Percentiles rank a stretch among this genome's conserved stretches.
phyloP scores from a whole-genome alignment of 2,329 filamentous ascomycete species.

The Ophiocordyceps camponoti-floridani region DNA sequence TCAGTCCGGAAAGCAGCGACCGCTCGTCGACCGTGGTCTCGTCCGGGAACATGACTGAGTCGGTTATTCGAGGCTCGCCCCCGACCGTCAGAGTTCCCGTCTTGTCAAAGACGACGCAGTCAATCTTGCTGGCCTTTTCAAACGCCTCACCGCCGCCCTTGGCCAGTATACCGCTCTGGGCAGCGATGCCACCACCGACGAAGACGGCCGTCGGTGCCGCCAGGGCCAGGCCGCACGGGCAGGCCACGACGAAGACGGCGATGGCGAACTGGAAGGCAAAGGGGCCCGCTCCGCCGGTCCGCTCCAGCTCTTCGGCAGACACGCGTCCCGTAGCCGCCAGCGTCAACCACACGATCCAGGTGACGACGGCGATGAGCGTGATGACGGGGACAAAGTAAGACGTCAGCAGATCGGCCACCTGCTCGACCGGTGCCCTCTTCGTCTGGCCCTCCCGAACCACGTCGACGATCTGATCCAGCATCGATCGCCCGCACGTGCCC shows the following conservation, averaged over 20 bases:
- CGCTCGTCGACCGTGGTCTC: constrained; percentile 7
- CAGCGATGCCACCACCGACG: constrained; percentile 64
- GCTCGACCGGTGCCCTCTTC: constrained; percentile 56
- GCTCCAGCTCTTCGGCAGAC: constrained; percentile 35
- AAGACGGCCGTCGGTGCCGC: constrained; percentile 79
- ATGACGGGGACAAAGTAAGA: constrained; percentile 63
- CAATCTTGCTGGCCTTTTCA: constrained; percentile 62
- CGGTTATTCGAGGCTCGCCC: constrained; percentile 52
- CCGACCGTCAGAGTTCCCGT: constrained; percentile 66
- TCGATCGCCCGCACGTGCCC: constrained; percentile 47
- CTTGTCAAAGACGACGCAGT: constrained; percentile 77
- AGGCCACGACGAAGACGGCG: constrained; percentile 73
- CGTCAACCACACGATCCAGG: constrained; percentile 54
- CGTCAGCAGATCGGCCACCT: constrained; percentile 54
- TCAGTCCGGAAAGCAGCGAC: constrained; percentile 33
- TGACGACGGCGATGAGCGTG: constrained; percentile 48
- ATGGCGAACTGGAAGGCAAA: constrained; percentile 74
- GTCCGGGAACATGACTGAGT: constrained; percentile 23
- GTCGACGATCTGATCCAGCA: constrained; percentile 66
- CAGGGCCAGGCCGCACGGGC: constrained; percentile 67
- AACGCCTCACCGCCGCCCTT: constrained; percentile 77
- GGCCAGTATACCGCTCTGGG: constrained; percentile 62
- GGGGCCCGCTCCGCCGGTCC: constrained; percentile 46
- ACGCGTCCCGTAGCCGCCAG: constrained; percentile 42
- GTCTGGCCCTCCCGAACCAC: constrained; percentile 65